phyloP scores from a whole-genome alignment of 495 filamentous ascomycete species.

The Delitschia confertaspora region DNA sequence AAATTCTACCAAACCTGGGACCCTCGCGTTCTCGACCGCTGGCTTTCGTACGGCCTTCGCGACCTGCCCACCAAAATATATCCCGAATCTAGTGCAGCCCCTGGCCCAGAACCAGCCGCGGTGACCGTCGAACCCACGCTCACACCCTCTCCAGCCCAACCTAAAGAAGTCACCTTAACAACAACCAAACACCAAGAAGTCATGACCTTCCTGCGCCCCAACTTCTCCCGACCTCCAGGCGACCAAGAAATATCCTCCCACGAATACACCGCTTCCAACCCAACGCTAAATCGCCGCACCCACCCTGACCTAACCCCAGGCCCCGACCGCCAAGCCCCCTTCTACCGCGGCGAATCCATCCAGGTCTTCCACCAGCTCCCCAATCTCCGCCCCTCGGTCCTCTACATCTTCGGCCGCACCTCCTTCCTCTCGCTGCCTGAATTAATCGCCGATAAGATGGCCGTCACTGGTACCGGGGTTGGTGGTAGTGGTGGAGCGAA shows the following conservation, averaged over 20 bases:
- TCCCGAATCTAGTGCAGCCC: constrained; percentile 19
- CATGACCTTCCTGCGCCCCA: constrained; percentile 35
- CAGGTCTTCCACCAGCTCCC: constrained; percentile 56
- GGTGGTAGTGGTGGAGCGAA: constrained; percentile 60
- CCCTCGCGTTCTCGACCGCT: constrained; percentile 31
- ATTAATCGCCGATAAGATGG: constrained; percentile 47
- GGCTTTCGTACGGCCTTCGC: constrained; percentile 36
- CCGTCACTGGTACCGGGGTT: constrained; percentile 52
- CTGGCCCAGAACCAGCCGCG: constrained; percentile 19
- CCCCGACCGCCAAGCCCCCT: constrained; percentile 40
- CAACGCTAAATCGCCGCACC: constrained; percentile 31
- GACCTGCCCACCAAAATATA: constrained; percentile 35
- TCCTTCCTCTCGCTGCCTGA: constrained; percentile 53
- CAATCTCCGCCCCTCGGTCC: constrained; percentile 61
- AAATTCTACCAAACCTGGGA: constrained; percentile 39
- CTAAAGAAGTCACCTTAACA: constrained; percentile 31
- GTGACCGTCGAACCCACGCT: constrained; percentile 21
- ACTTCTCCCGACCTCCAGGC: constrained; percentile 20
- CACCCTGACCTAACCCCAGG: constrained; percentile 32
- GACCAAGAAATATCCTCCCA: constrained; percentile 11
- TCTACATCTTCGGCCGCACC: constrained; percentile 69
- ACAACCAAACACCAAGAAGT: constrained; percentile 39
- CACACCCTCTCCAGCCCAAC: constrained; percentile 20
- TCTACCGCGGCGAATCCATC: constrained; percentile 68
- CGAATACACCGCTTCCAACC: constrained; percentile 21